Percentiles rank a stretch among this genome's conserved stretches.
phyloP scores from a whole-genome alignment of 352 stramenopile genomes.

The Aphanomyces stellatus region DNA sequence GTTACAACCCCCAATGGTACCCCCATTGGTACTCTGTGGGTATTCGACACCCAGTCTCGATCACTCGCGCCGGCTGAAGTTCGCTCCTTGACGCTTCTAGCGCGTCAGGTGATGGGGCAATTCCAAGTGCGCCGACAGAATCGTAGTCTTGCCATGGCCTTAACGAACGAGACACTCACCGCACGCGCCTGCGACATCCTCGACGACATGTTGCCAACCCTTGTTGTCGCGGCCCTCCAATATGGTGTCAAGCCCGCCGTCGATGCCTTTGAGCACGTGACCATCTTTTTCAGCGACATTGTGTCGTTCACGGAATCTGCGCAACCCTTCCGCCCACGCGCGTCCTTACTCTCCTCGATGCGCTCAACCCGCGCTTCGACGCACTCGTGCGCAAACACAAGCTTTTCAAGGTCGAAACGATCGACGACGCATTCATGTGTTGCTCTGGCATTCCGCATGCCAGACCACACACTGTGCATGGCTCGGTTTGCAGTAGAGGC shows the following conservation, averaged over 20 bases:
- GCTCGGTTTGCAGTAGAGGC: background rate
- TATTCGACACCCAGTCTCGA: background rate
- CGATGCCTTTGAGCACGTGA: background rate
- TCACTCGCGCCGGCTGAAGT: background rate
- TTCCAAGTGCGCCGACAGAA: background rate
- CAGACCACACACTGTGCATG: background rate
- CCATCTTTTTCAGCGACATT: background rate
- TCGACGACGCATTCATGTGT: background rate
- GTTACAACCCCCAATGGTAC: background rate
- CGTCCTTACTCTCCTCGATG: background rate
- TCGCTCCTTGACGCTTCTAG: background rate
- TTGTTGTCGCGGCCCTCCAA: background rate
- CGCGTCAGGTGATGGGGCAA: background rate
- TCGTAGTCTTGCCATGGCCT: background rate
- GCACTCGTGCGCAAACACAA: conserved; percentile 78
- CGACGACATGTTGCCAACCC: background rate
- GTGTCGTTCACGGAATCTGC: background rate
- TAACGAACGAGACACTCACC: background rate
- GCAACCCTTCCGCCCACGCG: background rate
- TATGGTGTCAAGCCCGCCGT: background rate
- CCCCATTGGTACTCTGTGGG: background rate
- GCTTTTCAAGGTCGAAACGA: background rate
- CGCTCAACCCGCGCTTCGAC: conserved; percentile 65
- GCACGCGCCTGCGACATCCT: background rate
- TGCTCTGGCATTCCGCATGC: background rate